phyloP scores from a whole-genome alignment of 2,329 filamentous ascomycete species.

The Atkinsonella hypoxylon region DNA sequence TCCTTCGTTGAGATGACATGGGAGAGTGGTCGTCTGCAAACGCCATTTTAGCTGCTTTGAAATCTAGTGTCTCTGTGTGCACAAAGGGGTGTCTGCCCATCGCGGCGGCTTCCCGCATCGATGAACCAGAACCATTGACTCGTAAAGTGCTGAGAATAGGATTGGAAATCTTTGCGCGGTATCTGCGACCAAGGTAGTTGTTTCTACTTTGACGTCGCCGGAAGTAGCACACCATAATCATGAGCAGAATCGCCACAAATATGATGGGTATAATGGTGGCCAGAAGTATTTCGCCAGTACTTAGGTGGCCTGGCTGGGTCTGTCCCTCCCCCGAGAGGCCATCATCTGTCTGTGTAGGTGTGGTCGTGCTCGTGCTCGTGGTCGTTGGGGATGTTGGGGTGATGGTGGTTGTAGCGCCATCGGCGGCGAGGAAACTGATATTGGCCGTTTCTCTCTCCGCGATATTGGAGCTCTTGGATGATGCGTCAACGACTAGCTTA shows the following conservation, averaged over 20 bases:
- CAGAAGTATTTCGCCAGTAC: constrained; percentile 25
- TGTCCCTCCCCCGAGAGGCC: constrained; percentile 8
- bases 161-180: constrained; percentile 21
- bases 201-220: constrained; percentile 19
- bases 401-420: constrained; percentile 14
- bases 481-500: constrained; percentile 19
- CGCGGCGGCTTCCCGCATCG: constrained; percentile 14
- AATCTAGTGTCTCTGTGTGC: constrained; percentile 8
- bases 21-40: constrained; percentile 16
- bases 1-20: constrained; percentile 11
- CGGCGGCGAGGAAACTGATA: constrained; percentile 21
- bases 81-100: constrained; percentile 3
- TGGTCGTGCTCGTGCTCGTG: constrained; percentile 14
- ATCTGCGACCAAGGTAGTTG: constrained; percentile 17
- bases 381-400: constrained; percentile 13
- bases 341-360: constrained; percentile 13
- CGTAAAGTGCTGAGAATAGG: constrained; percentile 19
- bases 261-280: constrained; percentile 33
- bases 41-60: constrained; percentile 10
- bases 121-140: constrained; percentile 14
- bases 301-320: constrained; percentile 13
- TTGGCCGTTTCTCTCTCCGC: constrained; percentile 26
- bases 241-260: constrained; percentile 19
- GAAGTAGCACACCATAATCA: constrained; percentile 22
- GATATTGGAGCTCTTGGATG: constrained; percentile 20